Conservation (phyloP, 106 monocot species). For the Dendrobium catenatum region DNA sequence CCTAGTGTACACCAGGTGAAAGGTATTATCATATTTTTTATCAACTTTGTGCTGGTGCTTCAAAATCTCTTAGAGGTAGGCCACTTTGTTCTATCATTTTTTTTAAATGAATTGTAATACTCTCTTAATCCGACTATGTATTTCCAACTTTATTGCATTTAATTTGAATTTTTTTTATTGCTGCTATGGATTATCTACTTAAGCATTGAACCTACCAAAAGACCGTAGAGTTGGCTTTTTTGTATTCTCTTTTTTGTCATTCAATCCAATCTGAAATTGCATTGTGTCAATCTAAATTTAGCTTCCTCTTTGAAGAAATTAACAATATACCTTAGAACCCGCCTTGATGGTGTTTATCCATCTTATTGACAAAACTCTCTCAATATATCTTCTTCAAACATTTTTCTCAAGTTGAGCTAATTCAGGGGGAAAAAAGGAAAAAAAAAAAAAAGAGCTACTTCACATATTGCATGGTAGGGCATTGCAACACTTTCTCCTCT, state of each 20-base stretch:
- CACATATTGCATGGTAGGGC: too few species aligned
- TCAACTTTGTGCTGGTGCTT: constrained; percentile 90
- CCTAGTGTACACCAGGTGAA: constrained; percentile 84
- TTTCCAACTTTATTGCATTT: not conserved
- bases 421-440: too few species aligned
- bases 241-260: too few species aligned
- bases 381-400: too few species aligned
- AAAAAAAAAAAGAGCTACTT: too few species aligned
- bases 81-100: constrained; percentile 1
- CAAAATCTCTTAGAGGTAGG: constrained; percentile 69
- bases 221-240: too few species aligned
- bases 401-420: too few species aligned
- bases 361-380: too few species aligned
- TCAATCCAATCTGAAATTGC: not conserved
- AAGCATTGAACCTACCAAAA: too few species aligned
- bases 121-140: not conserved
- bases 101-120: not conserved
- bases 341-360: not conserved
- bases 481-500: too few species aligned
- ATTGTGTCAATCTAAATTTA: not conserved
- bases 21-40: constrained; percentile 98
- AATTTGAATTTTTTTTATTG: too few species aligned
- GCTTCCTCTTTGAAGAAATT: not conserved
- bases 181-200: too few species aligned
- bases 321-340: not conserved